A percentile compares a stretch with the other conserved stretches of the same genome.
phyloP scores from a whole-genome alignment of 2,329 filamentous ascomycete species.

The Calcarisporium arbuscula region DNA sequence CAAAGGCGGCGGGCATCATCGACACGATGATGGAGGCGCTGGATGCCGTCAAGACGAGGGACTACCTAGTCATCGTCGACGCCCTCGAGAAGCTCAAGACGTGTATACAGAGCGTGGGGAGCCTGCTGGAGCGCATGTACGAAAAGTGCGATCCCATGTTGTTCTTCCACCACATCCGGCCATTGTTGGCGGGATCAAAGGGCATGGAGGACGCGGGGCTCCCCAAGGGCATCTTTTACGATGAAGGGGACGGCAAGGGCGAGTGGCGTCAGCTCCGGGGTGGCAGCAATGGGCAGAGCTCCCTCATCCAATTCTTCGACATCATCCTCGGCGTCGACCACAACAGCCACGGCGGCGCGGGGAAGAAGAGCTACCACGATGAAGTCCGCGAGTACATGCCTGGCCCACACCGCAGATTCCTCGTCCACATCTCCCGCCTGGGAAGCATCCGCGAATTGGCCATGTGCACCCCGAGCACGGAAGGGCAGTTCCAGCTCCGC shows the following conservation, averaged over 20 bases:
- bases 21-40: constrained; percentile 74
- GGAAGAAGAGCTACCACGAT: constrained; percentile 38
- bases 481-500: constrained; percentile 37
- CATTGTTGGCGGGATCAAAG: constrained; percentile 84
- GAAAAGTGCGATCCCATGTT: constrained; percentile 80
- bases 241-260: constrained; percentile 60
- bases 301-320: constrained; percentile 89
- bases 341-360: constrained; percentile 31
- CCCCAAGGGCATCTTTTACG: constrained; percentile 78
- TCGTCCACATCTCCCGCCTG: constrained; percentile 61
- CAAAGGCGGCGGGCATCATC: constrained; percentile 67
- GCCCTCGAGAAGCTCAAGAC: constrained; percentile 60
- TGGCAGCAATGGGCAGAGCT: constrained; percentile 89
- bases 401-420: constrained; percentile 70
- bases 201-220: constrained; percentile 85
- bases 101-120: constrained; percentile 62
- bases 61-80: constrained; percentile 53
- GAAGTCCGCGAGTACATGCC: constrained; percentile 91
- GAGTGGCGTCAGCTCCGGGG: constrained; percentile 75
- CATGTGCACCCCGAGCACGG: constrained; percentile 44
- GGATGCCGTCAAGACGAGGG: constrained; percentile 54
- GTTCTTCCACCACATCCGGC: constrained; percentile 85
- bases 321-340: constrained; percentile 81
- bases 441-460: constrained; percentile 71
- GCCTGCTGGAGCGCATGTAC: constrained; percentile 74